Evolutionary conservation across 306 rosid species (phyloP).

Genomic region (Hippophae gyantsensis): DNA sequence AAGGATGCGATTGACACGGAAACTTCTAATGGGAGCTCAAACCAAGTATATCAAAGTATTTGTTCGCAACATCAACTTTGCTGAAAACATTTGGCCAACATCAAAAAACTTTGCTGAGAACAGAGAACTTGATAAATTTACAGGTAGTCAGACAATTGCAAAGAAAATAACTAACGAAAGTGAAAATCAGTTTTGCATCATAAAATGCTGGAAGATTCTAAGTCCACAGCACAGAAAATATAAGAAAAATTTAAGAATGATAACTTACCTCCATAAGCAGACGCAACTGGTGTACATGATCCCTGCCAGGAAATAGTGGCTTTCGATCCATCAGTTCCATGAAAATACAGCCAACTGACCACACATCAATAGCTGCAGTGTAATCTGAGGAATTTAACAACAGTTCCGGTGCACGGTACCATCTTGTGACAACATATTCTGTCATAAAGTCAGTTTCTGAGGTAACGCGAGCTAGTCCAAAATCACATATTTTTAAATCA

Average conservation of each 20-base stretch:
- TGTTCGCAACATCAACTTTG: no score
- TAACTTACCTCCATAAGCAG: slow-evolving; percentile 84
- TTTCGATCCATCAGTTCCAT: slow-evolving; percentile 96
- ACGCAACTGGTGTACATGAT: slow-evolving; percentile 90
- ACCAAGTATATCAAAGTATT: no score
- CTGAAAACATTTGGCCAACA: no score
- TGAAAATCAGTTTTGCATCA: no score
- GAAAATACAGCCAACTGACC: slow-evolving; percentile 97
- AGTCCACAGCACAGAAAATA: no score
- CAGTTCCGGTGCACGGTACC: slow-evolving; percentile 98
- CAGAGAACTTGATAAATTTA: no score
- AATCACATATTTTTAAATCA: slow-evolving; percentile 91
- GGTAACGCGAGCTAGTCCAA: slow-evolving; percentile 94
- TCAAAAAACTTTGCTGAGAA: no score
- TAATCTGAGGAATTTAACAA: slow-evolving; percentile 86
- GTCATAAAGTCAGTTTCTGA: slow-evolving; percentile 98
- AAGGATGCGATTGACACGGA: no score
- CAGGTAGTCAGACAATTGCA: no score
- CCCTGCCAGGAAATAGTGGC: slow-evolving; percentile 94
- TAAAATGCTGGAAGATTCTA: no score
- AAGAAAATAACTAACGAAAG: no score
- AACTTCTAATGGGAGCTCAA: no score
- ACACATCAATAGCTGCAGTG: slow-evolving; percentile 96
- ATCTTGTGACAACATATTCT: slow-evolving; percentile 88
- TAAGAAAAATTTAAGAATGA: slow-evolving; percentile 4